Evolutionary conservation across 1,284 basidiomycete genomes (phyloP), one percentile per base, ranked within the genome.

Genomic region (Cerioporus squamosus): DNA sequence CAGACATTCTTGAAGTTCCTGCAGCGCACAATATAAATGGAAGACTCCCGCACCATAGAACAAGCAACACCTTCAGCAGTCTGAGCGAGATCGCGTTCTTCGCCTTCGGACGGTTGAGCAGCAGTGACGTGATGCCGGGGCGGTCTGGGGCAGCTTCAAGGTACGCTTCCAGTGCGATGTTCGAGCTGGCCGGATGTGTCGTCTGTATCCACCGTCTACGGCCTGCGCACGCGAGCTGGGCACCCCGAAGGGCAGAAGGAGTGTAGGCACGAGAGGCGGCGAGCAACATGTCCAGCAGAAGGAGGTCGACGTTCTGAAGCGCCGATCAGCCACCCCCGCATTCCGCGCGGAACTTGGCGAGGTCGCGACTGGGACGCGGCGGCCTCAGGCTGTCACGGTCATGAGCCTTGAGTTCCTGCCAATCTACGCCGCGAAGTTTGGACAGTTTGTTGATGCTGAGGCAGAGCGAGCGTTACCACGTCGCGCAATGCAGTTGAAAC

Each of bases 61-160:
- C 22, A 26, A 49, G 20, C 2, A 17, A 20, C 53, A 89, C 91
- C 75, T 84, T 79, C 42, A 97, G 79, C 66, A 97, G 81, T 26
- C 80, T 80, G 56, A 86, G 75, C 5, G 91, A 94, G 54, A 98
- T 92, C 18, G 95, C 94, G 77, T 98, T 98, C 81, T 90, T 95
- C 62, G 87, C 88, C 64, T 90, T 81, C 3, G 93, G 91, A 54
- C 93, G 81, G 69, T 97, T 94, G 64, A 97, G 81, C 36, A 81
- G 82, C 22, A 92, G 77, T 61, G 81, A 87, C n/a, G 81, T 78
- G 52, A 92, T 77, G 6, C 87, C 87, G 2, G 84, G 81, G 51
- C 74, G 66, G 15, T 74, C 70, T 26, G 67, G 60, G 7, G 72
- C 77, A 70, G 78, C 77, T 67, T 86, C 80, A 36, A 91, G 75